Base-by-base conservation (phyloP, 2,329 filamentous ascomycete species). In the Coniella vitis region DNA sequence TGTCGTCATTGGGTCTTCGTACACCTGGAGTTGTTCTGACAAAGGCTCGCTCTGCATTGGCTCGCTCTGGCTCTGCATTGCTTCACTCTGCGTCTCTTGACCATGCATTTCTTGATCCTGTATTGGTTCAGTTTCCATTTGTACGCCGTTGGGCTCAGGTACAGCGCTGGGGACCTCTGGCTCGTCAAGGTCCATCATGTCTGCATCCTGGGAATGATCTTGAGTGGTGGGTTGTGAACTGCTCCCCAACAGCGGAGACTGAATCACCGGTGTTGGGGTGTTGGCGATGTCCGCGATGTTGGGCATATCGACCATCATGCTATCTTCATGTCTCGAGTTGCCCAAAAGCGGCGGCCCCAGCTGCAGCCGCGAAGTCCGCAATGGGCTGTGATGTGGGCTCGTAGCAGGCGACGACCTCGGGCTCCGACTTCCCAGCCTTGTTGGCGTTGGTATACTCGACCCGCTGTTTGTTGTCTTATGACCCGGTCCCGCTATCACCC, bases 1-100 rank as follows among this genome's bases (percentile, higher is more conserved):
- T 22, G 70, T 69, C 35, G 71, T 74, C 51, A 80, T 76, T 1
- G 80, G 80, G 54, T 84, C 80, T 57, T 84, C 81, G 53, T 81
- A 84, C 1, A 84, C 79, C 56, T 79, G 71, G 13, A 81, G 59
- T 29, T 29, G 5, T 29, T 29, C 5, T 2, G 67, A 57, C 3
- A 66, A 62, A 3, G 67, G 63, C n/a, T n/a, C n/a, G n/a, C n/a
- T n/a, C n/a, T n/a, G n/a, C n/a, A n/a, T n/a, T 0, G 66, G 63
- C 37, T 56, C 51, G 1, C 53, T 36, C 2, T 47, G 48, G 39
- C 38, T 47, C 16, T 38, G 37, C 25, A 16, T 14, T 2, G 25
- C 22, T 8, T 42, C n/a, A n/a, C n/a, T n/a, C n/a, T n/a, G n/a
- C n/a, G n/a, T n/a, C n/a, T n/a, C n/a, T n/a, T n/a, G n/a, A n/a